Evolutionary conservation across 2,329 filamentous ascomycete species (phyloP).

Genomic region (Colletotrichum sp.): DNA sequence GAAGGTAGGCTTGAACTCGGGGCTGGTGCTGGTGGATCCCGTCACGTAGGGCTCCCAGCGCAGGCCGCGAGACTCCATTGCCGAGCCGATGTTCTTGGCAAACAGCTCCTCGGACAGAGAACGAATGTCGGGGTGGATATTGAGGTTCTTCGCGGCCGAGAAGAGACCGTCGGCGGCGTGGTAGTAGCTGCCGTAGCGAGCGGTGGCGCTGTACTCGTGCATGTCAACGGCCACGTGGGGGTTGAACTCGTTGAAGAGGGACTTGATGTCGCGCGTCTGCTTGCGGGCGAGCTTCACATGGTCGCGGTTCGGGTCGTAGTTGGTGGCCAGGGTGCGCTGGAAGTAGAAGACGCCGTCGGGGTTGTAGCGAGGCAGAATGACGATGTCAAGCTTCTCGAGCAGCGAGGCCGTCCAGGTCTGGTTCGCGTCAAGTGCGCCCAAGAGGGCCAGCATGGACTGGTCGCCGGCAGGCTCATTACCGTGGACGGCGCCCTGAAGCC

Average conservation of each 20-base stretch:
- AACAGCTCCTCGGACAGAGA: slow-evolving; percentile 33
- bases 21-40: slow-evolving; percentile 23
- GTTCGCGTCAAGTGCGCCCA: slow-evolving; percentile 33
- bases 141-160: slow-evolving; percentile 38
- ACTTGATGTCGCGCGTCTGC: slow-evolving; percentile 35
- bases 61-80: slow-evolving; percentile 31
- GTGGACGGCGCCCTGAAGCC: slow-evolving; percentile 34
- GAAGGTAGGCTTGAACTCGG: slow-evolving; percentile 26
- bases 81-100: slow-evolving; percentile 29
- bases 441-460: slow-evolving; percentile 32
- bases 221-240: slow-evolving; percentile 36
- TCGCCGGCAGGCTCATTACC: slow-evolving; percentile 38
- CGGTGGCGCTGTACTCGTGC: slow-evolving; percentile 32
- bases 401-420: slow-evolving; percentile 30
- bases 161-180: slow-evolving; percentile 32
- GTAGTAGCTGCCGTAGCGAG: slow-evolving; percentile 19
- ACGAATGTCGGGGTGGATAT: slow-evolving; percentile 33
- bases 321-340: slow-evolving; percentile 32
- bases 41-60: slow-evolving; percentile 36
- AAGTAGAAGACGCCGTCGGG: slow-evolving; percentile 38
- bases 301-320: slow-evolving; percentile 37
- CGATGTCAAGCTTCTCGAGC: slow-evolving; percentile 31
- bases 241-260: slow-evolving; percentile 29
- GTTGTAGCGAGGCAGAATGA: slow-evolving; percentile 36
- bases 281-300: slow-evolving; percentile 35